Base-by-base conservation (phyloP, 2,329 filamentous ascomycete genomes). In the Xylaria sp. region DNA sequence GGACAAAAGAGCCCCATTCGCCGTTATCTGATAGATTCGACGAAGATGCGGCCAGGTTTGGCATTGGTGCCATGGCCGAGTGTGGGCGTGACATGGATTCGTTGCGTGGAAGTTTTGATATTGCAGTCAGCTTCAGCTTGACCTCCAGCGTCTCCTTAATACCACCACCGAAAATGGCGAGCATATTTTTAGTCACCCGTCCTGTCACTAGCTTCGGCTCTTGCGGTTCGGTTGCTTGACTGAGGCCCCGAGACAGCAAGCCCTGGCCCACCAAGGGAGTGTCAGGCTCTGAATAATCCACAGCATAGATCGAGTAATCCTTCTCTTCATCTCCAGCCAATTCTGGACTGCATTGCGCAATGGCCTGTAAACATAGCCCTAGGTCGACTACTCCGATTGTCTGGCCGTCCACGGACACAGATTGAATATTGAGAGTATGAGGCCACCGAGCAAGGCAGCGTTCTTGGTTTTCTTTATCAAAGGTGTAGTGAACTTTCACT, bases 401-500 rank as follows among this genome's bases (percentile, higher is more conserved):
- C 63, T 83, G 84, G 61, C 96, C 92, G 74, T 97, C 92, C 64
- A 98, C 80, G 23, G 87, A 84, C 14, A 96, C 86, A 2, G 92
- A 92, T 71, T 93, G 92, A 38, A 97, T 87, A 55, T 90, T 85
- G 61, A 97, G 82, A 15, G 90, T 84, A 62, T 94, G 89, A 17
- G 92, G 90, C 82, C 92, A 90, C 72, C 94, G 87, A 63, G 94
- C 94, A 52, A 99, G 84, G 77, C 93, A 97, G 74, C 94, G 94
- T 67, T 92, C 89, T 78, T 93, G 93, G 79, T 88, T 90, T 69
- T 94, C 89, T 74, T 89, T 89, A 76, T 98, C 94, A 79, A 98
- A 97, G 33, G 93, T 97, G 79, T 98, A 99, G 64, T 96, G 89
- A 52, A 98, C 91, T 83, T 98, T 98, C 78, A 98, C 94, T 96